A percentile compares a stretch with the other conserved stretches of the same genome.
These are phyloP conservation scores for Arabidopsis hybrid DNA, from an alignment of 441 rosid species.

Conservation along the genomic window DNA sequence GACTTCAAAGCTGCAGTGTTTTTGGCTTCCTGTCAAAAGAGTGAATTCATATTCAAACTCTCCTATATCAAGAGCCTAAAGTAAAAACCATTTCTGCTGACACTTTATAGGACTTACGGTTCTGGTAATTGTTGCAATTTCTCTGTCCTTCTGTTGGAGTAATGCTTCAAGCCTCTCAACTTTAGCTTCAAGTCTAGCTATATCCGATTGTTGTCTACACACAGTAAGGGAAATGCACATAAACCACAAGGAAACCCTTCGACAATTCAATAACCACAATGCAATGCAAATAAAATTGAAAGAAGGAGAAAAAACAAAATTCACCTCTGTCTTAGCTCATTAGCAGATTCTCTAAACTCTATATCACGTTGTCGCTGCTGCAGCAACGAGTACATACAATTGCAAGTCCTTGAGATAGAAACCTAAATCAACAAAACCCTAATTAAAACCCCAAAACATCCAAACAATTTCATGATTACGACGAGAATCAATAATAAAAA, in stretches of 20 bases:
- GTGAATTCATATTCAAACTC: slow-evolving; percentile 6
- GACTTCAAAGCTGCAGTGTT: slow-evolving; percentile 85
- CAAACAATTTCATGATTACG: not conserved
- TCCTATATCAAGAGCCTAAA: slow-evolving; percentile 1
- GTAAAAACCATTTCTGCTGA: not conserved
- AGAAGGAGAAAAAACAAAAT: not conserved
- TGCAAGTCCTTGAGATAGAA: slow-evolving; percentile 94
- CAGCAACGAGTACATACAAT: slow-evolving; percentile 83
- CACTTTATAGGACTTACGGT: slow-evolving; percentile 59
- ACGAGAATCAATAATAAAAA: slow-evolving; percentile 8
- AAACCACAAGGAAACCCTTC: slow-evolving; percentile 2
- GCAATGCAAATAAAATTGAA: not conserved
- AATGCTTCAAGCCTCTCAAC: slow-evolving; percentile 92
- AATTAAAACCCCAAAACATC: not conserved
- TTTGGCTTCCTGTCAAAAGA: slow-evolving; percentile 80
- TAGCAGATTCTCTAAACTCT: slow-evolving; percentile 94
- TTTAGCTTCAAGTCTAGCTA: slow-evolving; percentile 93
- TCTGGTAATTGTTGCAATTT: slow-evolving; percentile 92
- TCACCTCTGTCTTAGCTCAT: slow-evolving; percentile 92
- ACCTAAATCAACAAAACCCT: slow-evolving; percentile 56
- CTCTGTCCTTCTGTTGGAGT: slow-evolving; percentile 89
- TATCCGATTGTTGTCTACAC: slow-evolving; percentile 80
- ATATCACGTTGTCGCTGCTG: slow-evolving; percentile 94
- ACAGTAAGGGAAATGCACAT: slow-evolving; percentile 19
- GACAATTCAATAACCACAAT: not conserved